A percentile compares a stretch with the other conserved stretches of the same genome.
phyloP scores from a whole-genome alignment of 106 monocot species.

The Apostasia shenzhenica region DNA sequence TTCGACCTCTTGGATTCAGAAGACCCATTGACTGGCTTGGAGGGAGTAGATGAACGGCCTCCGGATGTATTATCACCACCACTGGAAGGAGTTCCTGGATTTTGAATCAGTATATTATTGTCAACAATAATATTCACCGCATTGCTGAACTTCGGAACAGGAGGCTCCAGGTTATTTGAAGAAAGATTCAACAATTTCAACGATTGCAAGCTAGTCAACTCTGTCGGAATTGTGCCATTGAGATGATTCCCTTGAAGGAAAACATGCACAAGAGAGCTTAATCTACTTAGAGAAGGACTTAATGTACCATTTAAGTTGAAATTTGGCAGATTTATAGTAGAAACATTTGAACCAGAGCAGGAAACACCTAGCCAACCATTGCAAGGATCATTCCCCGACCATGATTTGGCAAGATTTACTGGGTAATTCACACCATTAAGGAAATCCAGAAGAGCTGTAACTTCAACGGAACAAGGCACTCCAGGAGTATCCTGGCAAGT shows the following conservation, averaged over 20 bases:
- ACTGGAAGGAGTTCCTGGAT: slow-evolving; percentile 8
- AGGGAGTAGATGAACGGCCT: too few relatives aligned
- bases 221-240: slow-evolving; percentile 36
- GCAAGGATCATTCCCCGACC: slow-evolving; percentile 61
- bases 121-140: slow-evolving; percentile 23
- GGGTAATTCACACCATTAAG: slow-evolving; percentile 39
- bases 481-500: slow-evolving; percentile 34
- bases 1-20: slow-evolving; percentile 15
- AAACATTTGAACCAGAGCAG: slow-evolving; percentile 30
- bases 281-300: slow-evolving; percentile 41
- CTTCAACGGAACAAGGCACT: slow-evolving; percentile 34
- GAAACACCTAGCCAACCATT: slow-evolving; percentile 36
- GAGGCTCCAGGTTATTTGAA: slow-evolving; percentile 39
- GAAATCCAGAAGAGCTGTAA: slow-evolving; percentile 41
- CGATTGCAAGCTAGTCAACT: slow-evolving; percentile 25
- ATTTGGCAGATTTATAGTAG: slow-evolving; percentile 35
- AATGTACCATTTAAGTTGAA: slow-evolving; percentile 43
- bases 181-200: slow-evolving; percentile 39
- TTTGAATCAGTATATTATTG: slow-evolving; percentile 33
- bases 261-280: slow-evolving; percentile 27
- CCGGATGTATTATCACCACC: not conserved
- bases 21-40: not conserved
- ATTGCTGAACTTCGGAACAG: slow-evolving; percentile 35
- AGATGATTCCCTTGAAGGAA: slow-evolving; percentile 40
- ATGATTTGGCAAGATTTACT: slow-evolving; percentile 24